Percentiles rank a stretch among this genome's conserved stretches.
These are phyloP conservation scores for Ophiognomonia clavigignenti-juglandacearum DNA, from an alignment of 2,329 filamentous ascomycete species.

Conservation along the genomic window DNA sequence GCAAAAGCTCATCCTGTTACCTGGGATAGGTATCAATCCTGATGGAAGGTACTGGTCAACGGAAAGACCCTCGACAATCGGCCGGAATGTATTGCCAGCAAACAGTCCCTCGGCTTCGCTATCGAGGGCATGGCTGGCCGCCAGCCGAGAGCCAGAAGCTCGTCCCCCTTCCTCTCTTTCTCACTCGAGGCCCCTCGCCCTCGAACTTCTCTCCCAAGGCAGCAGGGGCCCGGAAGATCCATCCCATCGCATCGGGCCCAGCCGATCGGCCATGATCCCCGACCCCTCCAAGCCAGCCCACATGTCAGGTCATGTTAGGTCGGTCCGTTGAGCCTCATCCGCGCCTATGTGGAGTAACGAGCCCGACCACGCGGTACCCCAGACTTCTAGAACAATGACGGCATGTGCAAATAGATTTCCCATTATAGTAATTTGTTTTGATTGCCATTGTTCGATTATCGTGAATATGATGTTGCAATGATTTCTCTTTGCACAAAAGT, in stretches of 20 bases:
- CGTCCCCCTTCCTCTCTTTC: neutral
- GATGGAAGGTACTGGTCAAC: neutral
- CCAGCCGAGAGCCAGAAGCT: neutral
- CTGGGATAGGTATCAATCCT: too few species aligned
- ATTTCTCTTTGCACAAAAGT: neutral
- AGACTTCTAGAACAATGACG: slow-evolving; percentile 14
- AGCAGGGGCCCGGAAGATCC: neutral
- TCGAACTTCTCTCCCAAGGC: neutral
- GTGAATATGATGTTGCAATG: neutral
- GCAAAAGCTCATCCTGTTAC: too few species aligned
- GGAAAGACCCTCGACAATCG: neutral
- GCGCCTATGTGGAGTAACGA: slow-evolving; percentile 14
- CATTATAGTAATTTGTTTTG: slow-evolving; percentile 16
- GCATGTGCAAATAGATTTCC: slow-evolving; percentile 16
- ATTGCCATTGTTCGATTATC: neutral
- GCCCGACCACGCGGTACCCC: slow-evolving; percentile 17
- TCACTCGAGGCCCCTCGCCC: neutral
- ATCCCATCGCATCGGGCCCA: slow-evolving; percentile 9
- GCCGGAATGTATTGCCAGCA: neutral
- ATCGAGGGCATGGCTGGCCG: too few species aligned
- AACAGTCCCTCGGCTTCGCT: neutral
- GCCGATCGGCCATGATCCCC: slow-evolving; percentile 12
- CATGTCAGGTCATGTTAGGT: slow-evolving; percentile 1
- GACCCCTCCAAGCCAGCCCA: slow-evolving; percentile 9
- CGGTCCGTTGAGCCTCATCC: slow-evolving; percentile 16